phyloP scores from a whole-genome alignment of 768 basidiomycete species.

The Solioccasus polychromus region DNA sequence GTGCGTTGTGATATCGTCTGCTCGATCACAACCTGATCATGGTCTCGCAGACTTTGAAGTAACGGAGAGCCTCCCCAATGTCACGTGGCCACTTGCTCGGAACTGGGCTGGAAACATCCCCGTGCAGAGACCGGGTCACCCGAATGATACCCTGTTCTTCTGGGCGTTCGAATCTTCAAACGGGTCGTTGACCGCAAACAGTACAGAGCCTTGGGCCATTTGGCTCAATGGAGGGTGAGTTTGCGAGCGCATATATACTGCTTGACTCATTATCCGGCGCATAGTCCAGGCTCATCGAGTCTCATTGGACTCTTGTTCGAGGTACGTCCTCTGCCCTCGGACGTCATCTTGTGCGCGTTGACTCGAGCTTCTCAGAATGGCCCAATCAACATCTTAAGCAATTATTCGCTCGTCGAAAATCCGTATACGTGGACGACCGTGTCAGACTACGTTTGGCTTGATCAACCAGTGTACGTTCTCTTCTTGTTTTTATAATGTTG shows the following conservation, averaged over 20 bases:
- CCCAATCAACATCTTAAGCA: constrained; percentile 52
- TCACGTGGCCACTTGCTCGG: constrained; percentile 48
- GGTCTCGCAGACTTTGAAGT: constrained; percentile 53
- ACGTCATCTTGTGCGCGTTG: background rate
- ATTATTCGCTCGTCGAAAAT: constrained; percentile 49
- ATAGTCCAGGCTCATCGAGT: constrained; percentile 65
- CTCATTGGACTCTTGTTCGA: constrained; percentile 60
- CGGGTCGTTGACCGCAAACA: constrained; percentile 50
- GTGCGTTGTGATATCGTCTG: constrained; percentile 34
- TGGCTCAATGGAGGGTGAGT: constrained; percentile 71
- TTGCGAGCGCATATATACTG: background rate
- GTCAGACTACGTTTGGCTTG: constrained; percentile 62
- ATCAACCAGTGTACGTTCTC: constrained; percentile 55
- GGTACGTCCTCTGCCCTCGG: constrained; percentile 43
- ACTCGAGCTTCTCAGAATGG: constrained; percentile 49
- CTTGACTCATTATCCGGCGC: background rate
- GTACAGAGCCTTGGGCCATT: constrained; percentile 60
- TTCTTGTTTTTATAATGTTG: background rate
- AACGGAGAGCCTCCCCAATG: constrained; percentile 51
- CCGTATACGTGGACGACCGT: constrained; percentile 54
- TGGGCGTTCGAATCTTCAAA: constrained; percentile 55
- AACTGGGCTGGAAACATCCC: constrained; percentile 64
- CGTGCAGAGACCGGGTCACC: constrained; percentile 58
- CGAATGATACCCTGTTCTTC: constrained; percentile 66
- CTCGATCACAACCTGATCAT: background rate